Conservation (phyloP, 2,329 filamentous ascomycete genomes). For the Nothopassalora personata region DNA sequence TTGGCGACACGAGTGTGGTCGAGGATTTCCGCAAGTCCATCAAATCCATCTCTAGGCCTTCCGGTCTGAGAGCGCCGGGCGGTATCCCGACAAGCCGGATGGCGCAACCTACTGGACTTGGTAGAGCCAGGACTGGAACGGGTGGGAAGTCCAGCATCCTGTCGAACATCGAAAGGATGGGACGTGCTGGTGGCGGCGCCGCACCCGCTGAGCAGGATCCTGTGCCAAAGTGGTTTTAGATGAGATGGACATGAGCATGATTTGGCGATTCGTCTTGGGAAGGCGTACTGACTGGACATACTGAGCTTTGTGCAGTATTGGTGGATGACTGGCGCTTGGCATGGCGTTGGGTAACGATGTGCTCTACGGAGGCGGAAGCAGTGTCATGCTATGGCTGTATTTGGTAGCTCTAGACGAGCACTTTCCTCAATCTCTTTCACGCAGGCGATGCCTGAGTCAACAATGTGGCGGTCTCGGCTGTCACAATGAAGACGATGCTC, state of each 20-base stretch:
- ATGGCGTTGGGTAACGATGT: neutral
- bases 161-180: constrained; percentile 85
- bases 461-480: too few species aligned
- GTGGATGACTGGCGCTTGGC: neutral
- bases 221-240: neutral
- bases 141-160: constrained; percentile 65
- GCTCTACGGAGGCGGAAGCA: neutral
- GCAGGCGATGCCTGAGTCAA: too few species aligned
- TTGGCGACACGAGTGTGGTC: constrained; percentile 37
- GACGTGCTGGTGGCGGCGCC: constrained; percentile 39
- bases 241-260: neutral
- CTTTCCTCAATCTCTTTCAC: too few species aligned
- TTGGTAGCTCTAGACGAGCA: neutral
- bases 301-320: too few species aligned
- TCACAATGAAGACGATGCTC: too few species aligned
- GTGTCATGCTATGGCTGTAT: neutral
- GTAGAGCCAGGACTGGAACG: constrained; percentile 30
- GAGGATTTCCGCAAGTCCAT: constrained; percentile 53
- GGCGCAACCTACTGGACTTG: constrained; percentile 27
- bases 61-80: constrained; percentile 54
- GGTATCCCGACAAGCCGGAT: constrained; percentile 44
- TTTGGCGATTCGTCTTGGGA: neutral
- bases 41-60: constrained; percentile 54
- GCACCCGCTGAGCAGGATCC: neutral
- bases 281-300: neutral